Conservation (phyloP, 371 early-diverging fungal species). For the Mortierella sp. region DNA sequence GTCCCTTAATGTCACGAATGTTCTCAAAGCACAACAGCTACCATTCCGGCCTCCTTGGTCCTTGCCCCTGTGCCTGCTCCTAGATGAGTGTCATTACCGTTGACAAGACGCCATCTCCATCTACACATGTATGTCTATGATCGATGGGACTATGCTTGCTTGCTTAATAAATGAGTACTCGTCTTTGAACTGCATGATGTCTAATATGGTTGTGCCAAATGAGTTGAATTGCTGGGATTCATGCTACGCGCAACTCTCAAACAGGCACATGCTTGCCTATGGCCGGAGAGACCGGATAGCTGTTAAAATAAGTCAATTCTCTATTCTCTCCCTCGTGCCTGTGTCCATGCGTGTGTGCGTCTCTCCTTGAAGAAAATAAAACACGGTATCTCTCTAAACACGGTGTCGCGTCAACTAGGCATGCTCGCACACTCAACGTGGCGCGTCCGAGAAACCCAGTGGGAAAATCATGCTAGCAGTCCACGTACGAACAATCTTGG, state of each 20-base stretch:
- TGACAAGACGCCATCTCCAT: background rate
- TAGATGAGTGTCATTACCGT: background rate
- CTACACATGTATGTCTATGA: background rate
- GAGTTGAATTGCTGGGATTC: too few species aligned
- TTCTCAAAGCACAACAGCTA: background rate
- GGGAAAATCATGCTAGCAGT: background rate
- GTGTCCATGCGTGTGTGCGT: background rate
- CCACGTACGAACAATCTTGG: background rate
- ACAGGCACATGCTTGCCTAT: background rate
- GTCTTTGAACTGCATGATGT: background rate
- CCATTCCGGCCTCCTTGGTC: background rate
- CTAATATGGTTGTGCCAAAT: too few species aligned
- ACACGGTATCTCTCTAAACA: background rate
- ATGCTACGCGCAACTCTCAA: too few species aligned
- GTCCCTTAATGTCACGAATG: slow-evolving; percentile 7
- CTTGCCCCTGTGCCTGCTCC: slow-evolving; percentile 3
- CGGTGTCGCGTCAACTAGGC: slow-evolving; percentile 1
- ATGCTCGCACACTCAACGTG: background rate
- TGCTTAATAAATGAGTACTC: background rate
- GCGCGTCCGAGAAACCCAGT: background rate
- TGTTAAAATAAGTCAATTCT: background rate
- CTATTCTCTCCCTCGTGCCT: background rate
- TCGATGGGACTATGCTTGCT: background rate
- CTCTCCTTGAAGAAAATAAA: too few species aligned
- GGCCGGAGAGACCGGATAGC: background rate